Base-by-base conservation (phyloP, 2,329 filamentous ascomycete species). In the Penicillium capsulatum region DNA sequence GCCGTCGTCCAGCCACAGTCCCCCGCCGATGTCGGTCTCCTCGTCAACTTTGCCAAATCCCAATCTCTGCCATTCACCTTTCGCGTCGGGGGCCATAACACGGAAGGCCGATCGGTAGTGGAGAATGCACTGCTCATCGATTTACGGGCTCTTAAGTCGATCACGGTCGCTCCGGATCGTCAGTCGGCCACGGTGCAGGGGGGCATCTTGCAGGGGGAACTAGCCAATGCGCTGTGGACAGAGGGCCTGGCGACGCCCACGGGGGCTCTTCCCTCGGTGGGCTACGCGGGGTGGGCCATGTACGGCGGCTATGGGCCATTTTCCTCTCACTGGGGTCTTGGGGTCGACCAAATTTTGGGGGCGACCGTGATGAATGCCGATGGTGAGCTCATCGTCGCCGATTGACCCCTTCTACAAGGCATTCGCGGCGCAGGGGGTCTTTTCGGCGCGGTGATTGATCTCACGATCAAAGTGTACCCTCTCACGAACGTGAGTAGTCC, bases 331-430 rank as follows among this genome's bases (percentile, higher is more conserved):
- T 58, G 50, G 37, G 66, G 66, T 3, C 38, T 67, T 1, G 65
- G 65, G 0, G 56, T 57, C 7, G 66, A 69, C 38, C 61, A 68
- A 44, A 66, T 69, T 11, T 27, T 68, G 1, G 57, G 51, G 0
- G 53, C 53, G 0, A 48, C 31, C 2, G 15, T 55, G 2, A 42
- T 54, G 1, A 36, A 46, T 11, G 30, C 44, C 2, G 6, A 42
- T 4, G 51, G 49, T 1, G 31, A 45, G 2, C n/a, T 54, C 0
- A 16, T 48, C 7, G 28, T 40, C 1, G 46, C 48, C 0, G 43
- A 55, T 33, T 22, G 39, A 10, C 24, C 19, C 3, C 19, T 53
- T n/a, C 29, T 54, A 6, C 28, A 41, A 29, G 53, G 44, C 0
- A 44, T 54, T 3, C 45, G 47, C 0, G 53, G 53, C 2, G 53